Evolutionary conservation across 1,284 basidiomycete genomes (phyloP), one percentile per base, ranked within the genome.

Genomic region (Leccinum pachyderme): DNA sequence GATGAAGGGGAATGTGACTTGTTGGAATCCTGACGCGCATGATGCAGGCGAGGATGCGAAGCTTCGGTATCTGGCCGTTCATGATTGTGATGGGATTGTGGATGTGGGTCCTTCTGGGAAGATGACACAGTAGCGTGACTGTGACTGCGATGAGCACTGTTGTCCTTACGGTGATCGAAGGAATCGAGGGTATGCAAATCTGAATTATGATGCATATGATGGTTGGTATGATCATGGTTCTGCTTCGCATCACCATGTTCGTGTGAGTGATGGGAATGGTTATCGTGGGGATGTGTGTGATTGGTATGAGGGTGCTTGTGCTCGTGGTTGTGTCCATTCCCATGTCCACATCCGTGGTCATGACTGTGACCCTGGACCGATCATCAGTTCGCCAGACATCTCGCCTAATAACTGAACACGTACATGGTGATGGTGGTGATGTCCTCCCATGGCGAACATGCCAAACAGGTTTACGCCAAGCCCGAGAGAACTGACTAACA

Each of bases 391-490:
- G 27, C 51, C 7, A 47, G 2, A 24, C 1, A 54, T 43, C 47
- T 9, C 27, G 11, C 9, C 47, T n/a, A 22, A 24, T 18, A 24
- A 44, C 39, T 48, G 15, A 45, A 49, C 35, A 77, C 81, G 37
- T 70, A 89, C 85, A 75, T 93, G 92, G 71, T 94, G 91, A 70
- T 94, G 91, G 69, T 92, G 91, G 69, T 93, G 91, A 72, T 95
- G 93, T 2, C 93, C 93, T 7, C 97, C 97, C 79, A 97, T 99
- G 1, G 97, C 97, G 73, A 95, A 95, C 95, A 99, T 98, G 31
- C 97, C 97, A 65, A 98, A 98, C 29, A 99, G 73, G 71, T 99
- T 99, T 55, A 99, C 95, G 1, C 78, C 91, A 9, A 99, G 75
- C 2, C 97, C 97, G 35, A 98, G 74, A 2, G 86, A 83, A 62